These are phyloP conservation scores for Bonia amplexicaulis DNA, from an alignment of 176 grass and related monocot genomes.

Conservation along the genomic window DNA sequence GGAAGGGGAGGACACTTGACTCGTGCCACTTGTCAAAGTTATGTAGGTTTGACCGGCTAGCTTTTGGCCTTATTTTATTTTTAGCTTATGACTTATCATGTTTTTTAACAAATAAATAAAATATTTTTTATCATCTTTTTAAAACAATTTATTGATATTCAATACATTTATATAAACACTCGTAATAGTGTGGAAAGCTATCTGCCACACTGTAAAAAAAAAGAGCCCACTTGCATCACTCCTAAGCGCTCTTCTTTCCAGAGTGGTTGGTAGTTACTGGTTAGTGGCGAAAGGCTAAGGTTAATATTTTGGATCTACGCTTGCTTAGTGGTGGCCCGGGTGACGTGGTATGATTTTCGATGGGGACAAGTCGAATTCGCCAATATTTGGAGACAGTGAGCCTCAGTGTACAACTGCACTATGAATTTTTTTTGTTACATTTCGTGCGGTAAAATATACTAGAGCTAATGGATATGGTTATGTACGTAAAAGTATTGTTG, in stretches of 20 bases:
- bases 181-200: accelerated
- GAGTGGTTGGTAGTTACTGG: slow-evolving; percentile 10
- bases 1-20: not conserved
- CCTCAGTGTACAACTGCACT: not conserved
- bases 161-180: no score
- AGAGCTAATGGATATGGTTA: no score
- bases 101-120: no score
- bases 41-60: slow-evolving; percentile 13
- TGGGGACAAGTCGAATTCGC: not conserved
- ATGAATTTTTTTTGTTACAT: not conserved
- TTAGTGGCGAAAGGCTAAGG: slow-evolving; percentile 14
- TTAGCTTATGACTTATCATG: no score
- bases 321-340: not conserved
- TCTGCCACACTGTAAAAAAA: no score
- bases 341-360: slow-evolving; percentile 7
- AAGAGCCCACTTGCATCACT: slow-evolving; percentile 3
- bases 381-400: not conserved
- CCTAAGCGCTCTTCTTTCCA: slow-evolving; percentile 7
- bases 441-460: not conserved
- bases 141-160: no score
- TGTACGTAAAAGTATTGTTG: not conserved
- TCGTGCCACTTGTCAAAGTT: slow-evolving; percentile 12
- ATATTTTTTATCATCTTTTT: no score
- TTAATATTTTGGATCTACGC: slow-evolving; percentile 20
- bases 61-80: not conserved